A percentile compares a stretch with the other conserved stretches of the same genome.
Evolutionary conservation across 139 green algal genomes (phyloP).

Genomic region (Haematococcus lacustris): DNA sequence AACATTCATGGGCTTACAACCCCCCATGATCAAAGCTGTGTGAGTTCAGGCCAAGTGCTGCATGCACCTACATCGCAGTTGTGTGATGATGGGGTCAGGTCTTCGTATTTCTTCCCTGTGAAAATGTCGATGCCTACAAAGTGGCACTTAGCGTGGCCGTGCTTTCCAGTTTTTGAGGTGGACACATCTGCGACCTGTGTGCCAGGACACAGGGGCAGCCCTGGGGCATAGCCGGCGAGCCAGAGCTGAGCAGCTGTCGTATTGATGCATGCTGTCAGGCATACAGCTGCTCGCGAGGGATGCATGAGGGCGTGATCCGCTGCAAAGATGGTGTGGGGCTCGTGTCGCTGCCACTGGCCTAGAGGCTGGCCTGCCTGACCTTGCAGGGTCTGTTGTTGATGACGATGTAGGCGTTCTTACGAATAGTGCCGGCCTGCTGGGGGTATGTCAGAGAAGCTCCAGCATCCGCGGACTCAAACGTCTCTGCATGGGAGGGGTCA

Average conservation of each 20-base stretch:
- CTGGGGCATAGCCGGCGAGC: background rate
- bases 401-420: conserved; percentile 95
- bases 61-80: conserved; percentile 92
- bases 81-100: conserved; percentile 94
- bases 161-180: conserved; percentile 99
- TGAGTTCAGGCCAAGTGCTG: too few species aligned
- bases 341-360: too few species aligned
- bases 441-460: conserved; percentile 88
- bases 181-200: conserved; percentile 94
- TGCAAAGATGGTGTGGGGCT: too few species aligned
- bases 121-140: conserved; percentile 97
- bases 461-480: conserved; percentile 43
- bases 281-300: too few species aligned
- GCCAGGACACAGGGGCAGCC: background rate
- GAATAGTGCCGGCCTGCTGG: conserved; percentile 87
- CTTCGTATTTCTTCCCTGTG: conserved; percentile 98
- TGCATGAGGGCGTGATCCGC: too few species aligned
- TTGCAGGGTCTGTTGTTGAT: conserved; percentile 95
- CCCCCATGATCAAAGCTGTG: too few species aligned
- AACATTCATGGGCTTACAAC: too few species aligned
- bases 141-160: conserved; percentile 99
- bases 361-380: too few species aligned
- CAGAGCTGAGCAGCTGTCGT: too few species aligned
- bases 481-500: conserved; percentile 7
- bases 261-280: too few species aligned